Evolutionary conservation across 2,329 filamentous ascomycete species (phyloP).

Genomic region (Aspergillus tamarii): DNA sequence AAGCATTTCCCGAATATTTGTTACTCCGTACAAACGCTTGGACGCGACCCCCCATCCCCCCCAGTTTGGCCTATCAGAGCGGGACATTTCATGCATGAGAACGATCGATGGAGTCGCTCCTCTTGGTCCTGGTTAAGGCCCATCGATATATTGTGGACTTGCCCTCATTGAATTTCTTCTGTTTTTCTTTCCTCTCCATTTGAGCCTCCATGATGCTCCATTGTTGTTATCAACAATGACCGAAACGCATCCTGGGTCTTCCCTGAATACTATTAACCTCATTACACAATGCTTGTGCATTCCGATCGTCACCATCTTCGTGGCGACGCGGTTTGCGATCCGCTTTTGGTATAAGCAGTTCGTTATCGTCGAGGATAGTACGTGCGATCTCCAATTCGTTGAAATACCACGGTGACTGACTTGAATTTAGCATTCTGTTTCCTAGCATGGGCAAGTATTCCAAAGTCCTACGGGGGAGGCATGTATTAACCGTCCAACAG

Average conservation of each 20-base stretch:
- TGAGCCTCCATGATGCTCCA: slow-evolving; percentile 11
- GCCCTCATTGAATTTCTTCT: not conserved
- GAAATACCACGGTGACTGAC: slow-evolving; percentile 13
- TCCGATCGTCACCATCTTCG: slow-evolving; percentile 35
- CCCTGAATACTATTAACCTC: slow-evolving; percentile 35
- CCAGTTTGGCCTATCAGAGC: not conserved
- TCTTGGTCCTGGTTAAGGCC: not conserved
- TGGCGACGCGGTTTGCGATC: slow-evolving; percentile 35
- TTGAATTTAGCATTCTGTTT: slow-evolving; percentile 15
- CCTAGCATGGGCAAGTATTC: slow-evolving; percentile 25
- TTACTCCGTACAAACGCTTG: not conserved
- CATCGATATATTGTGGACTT: slow-evolving; percentile 4
- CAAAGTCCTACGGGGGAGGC: not conserved
- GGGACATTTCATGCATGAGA: not conserved
- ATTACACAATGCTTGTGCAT: slow-evolving; percentile 43
- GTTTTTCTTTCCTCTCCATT: not conserved
- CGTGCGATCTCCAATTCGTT: slow-evolving; percentile 8
- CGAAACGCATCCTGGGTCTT: slow-evolving; percentile 28
- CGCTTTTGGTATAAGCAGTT: slow-evolving; percentile 36
- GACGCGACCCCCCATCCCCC: not conserved
- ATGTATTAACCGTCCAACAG: slow-evolving; percentile 14
- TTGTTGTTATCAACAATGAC: slow-evolving; percentile 22
- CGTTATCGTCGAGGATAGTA: slow-evolving; percentile 39
- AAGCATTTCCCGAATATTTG: not conserved
- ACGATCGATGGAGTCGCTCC: slow-evolving; percentile 1